These are phyloP conservation scores for Mediolabrus comicus DNA, from an alignment of 108 stramenopile species.

Conservation along the genomic window DNA sequence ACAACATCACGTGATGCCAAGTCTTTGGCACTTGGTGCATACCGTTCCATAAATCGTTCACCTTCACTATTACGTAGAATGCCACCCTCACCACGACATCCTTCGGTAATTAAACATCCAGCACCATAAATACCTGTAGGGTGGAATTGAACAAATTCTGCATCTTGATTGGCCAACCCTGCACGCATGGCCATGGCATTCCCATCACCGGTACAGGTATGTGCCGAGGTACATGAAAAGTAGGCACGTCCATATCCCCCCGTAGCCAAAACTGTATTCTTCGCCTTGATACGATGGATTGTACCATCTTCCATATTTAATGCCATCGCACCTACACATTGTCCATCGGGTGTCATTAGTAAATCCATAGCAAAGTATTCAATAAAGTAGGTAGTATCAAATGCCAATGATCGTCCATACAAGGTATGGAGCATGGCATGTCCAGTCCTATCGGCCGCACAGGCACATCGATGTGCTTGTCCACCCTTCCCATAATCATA, in stretches of 20 bases:
- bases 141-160: constrained; percentile 99
- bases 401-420: constrained; percentile 97
- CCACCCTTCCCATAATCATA: constrained; percentile 98
- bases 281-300: constrained; percentile 94
- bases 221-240: constrained; percentile 97
- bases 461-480: constrained; percentile 94
- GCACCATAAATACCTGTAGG: constrained; percentile 99
- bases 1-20: constrained; percentile 98
- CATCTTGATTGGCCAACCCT: constrained; percentile 92
- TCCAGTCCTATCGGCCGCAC: constrained; percentile 98
- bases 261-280: constrained; percentile 98
- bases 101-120: constrained; percentile 99
- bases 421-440: constrained; percentile 99
- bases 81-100: constrained; percentile 99
- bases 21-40: constrained; percentile 99
- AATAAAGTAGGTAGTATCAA: constrained; percentile 99
- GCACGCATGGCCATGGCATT: constrained; percentile 96
- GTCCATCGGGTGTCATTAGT: constrained; percentile 88
- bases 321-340: constrained; percentile 93
- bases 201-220: constrained; percentile 99
- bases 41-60: constrained; percentile 99
- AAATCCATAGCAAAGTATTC: constrained; percentile 99
- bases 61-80: constrained; percentile 95
- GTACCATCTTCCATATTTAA: constrained; percentile 99
- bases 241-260: constrained; percentile 98